These are phyloP conservation scores for Nakaseomyces delphensis DNA, from an alignment of 1,139 yeast species.

Conservation along the genomic window DNA sequence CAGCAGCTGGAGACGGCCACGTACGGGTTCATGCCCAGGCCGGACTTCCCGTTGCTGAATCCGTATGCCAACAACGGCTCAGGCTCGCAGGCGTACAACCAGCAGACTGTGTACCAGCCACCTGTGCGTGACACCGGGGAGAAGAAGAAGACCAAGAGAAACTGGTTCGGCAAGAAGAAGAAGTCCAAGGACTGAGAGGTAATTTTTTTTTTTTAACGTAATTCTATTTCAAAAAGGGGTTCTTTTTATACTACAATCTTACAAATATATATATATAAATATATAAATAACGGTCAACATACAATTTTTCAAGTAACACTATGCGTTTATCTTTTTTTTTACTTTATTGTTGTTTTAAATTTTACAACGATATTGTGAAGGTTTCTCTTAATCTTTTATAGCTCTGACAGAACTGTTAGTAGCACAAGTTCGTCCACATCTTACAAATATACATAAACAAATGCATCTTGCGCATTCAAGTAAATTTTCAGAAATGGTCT, in stretches of 20 bases:
- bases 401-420: too few relatives aligned
- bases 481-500: too few relatives aligned
- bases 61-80: constrained; percentile 50
- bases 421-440: too few relatives aligned
- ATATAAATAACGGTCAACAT: too few relatives aligned
- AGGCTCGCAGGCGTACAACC: constrained; percentile 29
- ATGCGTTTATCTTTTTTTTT: too few relatives aligned
- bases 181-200: constrained; percentile 14
- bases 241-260: not conserved
- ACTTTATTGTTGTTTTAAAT: not conserved
- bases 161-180: constrained; percentile 66
- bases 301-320: too few relatives aligned
- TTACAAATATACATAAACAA: too few relatives aligned
- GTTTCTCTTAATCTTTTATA: too few relatives aligned
- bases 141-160: constrained; percentile 54
- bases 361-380: too few relatives aligned
- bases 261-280: constrained; percentile 1
- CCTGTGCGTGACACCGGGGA: constrained; percentile 38
- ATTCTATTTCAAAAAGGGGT: not conserved
- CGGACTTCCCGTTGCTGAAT: constrained; percentile 43
- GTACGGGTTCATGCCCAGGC: constrained; percentile 71
- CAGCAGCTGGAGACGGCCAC: constrained; percentile 72
- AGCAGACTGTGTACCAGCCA: constrained; percentile 56
- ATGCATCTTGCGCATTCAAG: too few relatives aligned
- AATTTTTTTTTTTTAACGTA: too few relatives aligned